Conservation (phyloP, 257 asterid species). For the Salvia miltiorrhiza region DNA sequence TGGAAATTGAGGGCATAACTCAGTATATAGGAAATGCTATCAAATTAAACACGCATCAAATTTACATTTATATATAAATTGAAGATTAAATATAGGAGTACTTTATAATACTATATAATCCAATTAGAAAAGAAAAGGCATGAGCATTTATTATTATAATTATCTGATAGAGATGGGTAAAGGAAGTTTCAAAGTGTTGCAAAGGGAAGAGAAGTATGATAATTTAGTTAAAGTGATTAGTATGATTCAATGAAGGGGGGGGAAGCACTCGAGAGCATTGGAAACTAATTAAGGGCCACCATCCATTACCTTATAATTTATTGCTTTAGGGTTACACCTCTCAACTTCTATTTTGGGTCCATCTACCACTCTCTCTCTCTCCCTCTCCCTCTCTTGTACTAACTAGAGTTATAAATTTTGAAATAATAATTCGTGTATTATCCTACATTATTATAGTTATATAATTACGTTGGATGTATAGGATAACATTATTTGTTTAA, state of each 20-base stretch:
- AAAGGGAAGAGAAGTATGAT: neutral
- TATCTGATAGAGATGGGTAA: neutral
- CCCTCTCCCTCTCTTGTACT: neutral
- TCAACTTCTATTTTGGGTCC: conserved; percentile 14
- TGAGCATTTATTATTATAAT: neutral
- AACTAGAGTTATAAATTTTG: neutral
- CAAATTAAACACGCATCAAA: neutral
- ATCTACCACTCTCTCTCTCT: conserved; percentile 7
- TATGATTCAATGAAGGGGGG: conserved; percentile 40
- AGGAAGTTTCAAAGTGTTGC: neutral
- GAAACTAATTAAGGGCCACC: conserved; percentile 31
- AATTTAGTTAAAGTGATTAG: conserved; percentile 24
- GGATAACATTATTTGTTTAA: too few relatives aligned
- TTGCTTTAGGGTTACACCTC: conserved; percentile 38
- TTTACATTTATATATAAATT: neutral
- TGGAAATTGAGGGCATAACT: neutral
- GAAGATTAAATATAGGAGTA: neutral
- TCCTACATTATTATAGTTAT: too few relatives aligned
- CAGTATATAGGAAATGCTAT: neutral
- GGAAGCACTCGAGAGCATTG: conserved; percentile 38
- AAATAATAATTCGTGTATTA: neutral
- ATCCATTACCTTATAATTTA: conserved; percentile 25
- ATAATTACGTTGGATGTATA: too few relatives aligned
- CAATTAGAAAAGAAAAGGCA: neutral
- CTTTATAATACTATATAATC: neutral